A percentile compares a stretch with the other conserved stretches of the same genome.
Evolutionary conservation across 2,329 filamentous ascomycete genomes (phyloP).

Genomic region (Allantophomopsis cytisporea): DNA sequence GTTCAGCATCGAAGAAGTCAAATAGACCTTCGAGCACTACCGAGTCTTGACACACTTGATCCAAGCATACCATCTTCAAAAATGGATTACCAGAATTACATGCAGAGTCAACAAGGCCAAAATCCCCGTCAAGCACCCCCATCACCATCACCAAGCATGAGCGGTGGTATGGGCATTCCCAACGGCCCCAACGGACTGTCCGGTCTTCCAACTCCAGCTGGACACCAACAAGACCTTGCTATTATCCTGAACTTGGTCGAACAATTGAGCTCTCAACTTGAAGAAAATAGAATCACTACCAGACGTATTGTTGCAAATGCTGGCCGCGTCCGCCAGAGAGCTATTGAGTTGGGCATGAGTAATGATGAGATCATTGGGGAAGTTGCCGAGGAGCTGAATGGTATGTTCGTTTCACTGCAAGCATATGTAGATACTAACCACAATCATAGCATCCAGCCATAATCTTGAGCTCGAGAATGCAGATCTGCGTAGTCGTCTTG

Average conservation of each 20-base stretch:
- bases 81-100: conserved; percentile 12
- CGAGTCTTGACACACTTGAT: no score
- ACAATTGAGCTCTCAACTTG: conserved; percentile 47
- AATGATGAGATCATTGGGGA: conserved; percentile 45
- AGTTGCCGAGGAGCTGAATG: conserved; percentile 40
- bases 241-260: conserved; percentile 58
- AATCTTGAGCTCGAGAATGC: conserved; percentile 50
- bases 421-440: no score
- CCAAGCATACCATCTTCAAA: no score
- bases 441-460: conserved; percentile 33
- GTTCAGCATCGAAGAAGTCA: no score
- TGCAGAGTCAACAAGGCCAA: not conserved
- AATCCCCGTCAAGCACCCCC: conserved; percentile 15
- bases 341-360: conserved; percentile 33
- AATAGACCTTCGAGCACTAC: no score
- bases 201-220: conserved; percentile 42
- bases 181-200: conserved; percentile 8
- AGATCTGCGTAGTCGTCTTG: conserved; percentile 45
- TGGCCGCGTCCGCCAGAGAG: conserved; percentile 44
- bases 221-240: conserved; percentile 54
- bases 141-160: conserved; percentile 17
- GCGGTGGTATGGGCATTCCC: conserved; percentile 22
- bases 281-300: conserved; percentile 46
- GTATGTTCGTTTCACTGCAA: conserved; percentile 21
- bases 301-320: conserved; percentile 51